Evolutionary conservation across 78 protist species (phyloP).

Genomic region (Dictyostelium firmibasis): DNA sequence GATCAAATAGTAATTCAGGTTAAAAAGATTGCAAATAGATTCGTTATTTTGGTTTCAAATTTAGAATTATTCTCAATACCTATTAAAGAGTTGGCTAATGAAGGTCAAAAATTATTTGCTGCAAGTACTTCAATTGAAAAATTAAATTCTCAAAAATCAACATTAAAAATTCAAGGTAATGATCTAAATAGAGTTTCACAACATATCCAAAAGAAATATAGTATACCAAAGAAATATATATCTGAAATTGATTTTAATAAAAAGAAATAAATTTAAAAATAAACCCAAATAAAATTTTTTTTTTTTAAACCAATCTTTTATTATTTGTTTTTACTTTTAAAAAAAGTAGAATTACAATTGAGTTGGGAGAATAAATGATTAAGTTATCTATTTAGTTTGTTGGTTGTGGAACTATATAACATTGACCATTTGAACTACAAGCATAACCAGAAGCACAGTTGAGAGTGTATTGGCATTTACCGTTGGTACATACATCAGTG

Average conservation of each 20-base stretch:
- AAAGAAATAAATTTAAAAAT: not conserved
- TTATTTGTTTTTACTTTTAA: not conserved
- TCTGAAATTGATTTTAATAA: not conserved
- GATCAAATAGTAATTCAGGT: not conserved
- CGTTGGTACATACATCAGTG: not conserved
- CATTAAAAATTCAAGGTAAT: constrained; percentile 59
- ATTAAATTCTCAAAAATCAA: not conserved
- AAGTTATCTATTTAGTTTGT: not conserved
- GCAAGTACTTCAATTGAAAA: constrained; percentile 35
- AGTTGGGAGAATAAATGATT: too few species aligned
- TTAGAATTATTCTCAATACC: constrained; percentile 13
- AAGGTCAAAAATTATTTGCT: constrained; percentile 64
- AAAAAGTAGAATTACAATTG: too few species aligned
- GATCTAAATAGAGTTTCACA: constrained; percentile 3
- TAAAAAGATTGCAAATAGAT: constrained; percentile 27
- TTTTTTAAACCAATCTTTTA: not conserved
- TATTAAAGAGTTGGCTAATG: constrained; percentile 40
- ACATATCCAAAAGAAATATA: constrained; percentile 28
- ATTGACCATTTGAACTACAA: not conserved
- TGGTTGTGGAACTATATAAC: not conserved
- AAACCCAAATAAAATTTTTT: too few species aligned
- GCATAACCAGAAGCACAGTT: not conserved
- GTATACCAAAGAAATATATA: constrained; percentile 29
- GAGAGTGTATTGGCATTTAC: not conserved
- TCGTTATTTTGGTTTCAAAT: constrained; percentile 19